Evolutionary conservation across 1,139 yeast species (phyloP), one percentile per base, ranked within the genome.

Genomic region (Diutina mesorugosa): DNA sequence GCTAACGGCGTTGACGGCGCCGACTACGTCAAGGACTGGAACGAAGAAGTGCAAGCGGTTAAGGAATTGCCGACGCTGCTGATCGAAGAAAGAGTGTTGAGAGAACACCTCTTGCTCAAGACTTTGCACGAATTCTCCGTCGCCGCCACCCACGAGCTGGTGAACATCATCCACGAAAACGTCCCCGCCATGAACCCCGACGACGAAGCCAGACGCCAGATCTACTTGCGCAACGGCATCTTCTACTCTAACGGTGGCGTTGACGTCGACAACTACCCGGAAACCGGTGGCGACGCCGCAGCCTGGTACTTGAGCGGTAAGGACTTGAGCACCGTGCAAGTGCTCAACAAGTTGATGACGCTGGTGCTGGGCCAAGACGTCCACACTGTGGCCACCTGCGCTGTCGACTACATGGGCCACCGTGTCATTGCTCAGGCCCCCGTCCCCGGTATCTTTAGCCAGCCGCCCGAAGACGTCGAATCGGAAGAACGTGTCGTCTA

Each of bases 341-440:
- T 80, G 58, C 73, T 91, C 65, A 87, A 87, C 72, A 76, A 83
- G 62, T 75, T 91, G 60, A 82, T 89, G 62, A 88, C 97, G 7
- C 79, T 91, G 54, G 79, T 91, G 59, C 10, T 16, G 14, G 53
- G 53, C 16, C 10, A n/a, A 9, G 53, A 50, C 28, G 32, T 50
- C 45, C 53, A 50, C 53, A 50, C 53, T 45, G 35, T 50, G 35
- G 53, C 53, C 9, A 50, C 53, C 12, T 18, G 41, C 12, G 28
- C 32, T n/a, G 90, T 93, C 58, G 98, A 93, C 69, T 91, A 81
- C 71, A 83, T 87, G 69, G 99, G 99, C 60, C 85, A 83, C 64
- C 81, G 98, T 69, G 76, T 91, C 51, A 79, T 91, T 51, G 90
- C 96, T 67, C 99, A 93, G 73, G 89, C 97, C 16, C 97, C 97